Percentiles rank a stretch among this genome's conserved stretches.
These are phyloP conservation scores for Cryptococcus sp. DNA, from an alignment of 1,284 basidiomycete genomes.

Conservation along the genomic window DNA sequence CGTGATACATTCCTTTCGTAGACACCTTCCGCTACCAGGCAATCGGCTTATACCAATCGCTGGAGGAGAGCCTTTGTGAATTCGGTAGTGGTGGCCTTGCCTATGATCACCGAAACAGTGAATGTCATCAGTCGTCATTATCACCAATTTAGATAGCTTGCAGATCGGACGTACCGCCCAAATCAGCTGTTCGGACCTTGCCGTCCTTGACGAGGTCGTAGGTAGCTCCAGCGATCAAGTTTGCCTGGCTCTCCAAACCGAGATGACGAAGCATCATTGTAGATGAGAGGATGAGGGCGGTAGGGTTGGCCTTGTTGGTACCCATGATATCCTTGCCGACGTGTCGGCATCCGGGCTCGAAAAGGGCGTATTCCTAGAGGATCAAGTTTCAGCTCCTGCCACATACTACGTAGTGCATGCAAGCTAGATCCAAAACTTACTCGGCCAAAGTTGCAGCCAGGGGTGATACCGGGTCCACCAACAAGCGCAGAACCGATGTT, in stretches of 20 bases:
- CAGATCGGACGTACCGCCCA: conserved; percentile 71
- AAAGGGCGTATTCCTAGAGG: conserved; percentile 84
- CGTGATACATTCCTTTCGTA: too few species aligned
- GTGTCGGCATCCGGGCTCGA: conserved; percentile 98
- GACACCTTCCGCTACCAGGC: too few species aligned
- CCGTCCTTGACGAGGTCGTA: conserved; percentile 91
- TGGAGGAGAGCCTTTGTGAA: conserved; percentile 84
- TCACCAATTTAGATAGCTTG: not conserved
- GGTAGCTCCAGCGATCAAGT: conserved; percentile 88
- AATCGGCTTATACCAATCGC: conserved; percentile 30
- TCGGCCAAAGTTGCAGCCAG: conserved; percentile 96
- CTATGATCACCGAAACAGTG: conserved; percentile 54
- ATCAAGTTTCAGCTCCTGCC: not conserved
- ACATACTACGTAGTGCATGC: not conserved
- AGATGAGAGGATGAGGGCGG: conserved; percentile 95
- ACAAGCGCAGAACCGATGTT: conserved; percentile 99
- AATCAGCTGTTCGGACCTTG: conserved; percentile 90
- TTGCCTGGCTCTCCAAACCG: conserved; percentile 91
- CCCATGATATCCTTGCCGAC: conserved; percentile 98
- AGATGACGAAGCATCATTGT: conserved; percentile 99
- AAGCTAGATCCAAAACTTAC: conserved; percentile 55
- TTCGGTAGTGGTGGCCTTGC: conserved; percentile 83
- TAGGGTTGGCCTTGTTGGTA: conserved; percentile 95
- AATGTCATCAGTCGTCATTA: conserved; percentile 1
- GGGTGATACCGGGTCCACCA: conserved; percentile 95